Base-by-base conservation (phyloP, 768 basidiomycete species). In the Amanita fuliginea region DNA sequence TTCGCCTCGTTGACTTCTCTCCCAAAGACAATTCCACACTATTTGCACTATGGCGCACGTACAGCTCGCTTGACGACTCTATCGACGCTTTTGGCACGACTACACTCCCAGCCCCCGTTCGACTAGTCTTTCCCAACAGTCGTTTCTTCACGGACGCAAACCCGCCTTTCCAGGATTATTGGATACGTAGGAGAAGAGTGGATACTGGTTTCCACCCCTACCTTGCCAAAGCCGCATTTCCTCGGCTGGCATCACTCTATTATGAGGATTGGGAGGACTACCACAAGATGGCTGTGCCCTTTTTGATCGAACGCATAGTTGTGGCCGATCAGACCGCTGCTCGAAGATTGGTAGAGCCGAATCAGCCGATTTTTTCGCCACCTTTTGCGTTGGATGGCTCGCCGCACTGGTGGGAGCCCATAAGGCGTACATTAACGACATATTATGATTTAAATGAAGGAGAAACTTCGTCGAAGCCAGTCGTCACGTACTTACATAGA, bases 181-280 rank as follows among this genome's bases (percentile, higher is more conserved):
- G 59, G 53, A 64, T 63, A 19, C 64, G 63, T 4, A 70, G 78
- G 30, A 60, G 61, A 26, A 76, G 81, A 13, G 71, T 73, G 1
- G 71, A 78, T 51, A 77, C 73, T 21, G 82, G 82, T 4, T 76
- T 88, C 55, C 86, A 91, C 63, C 83, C 83, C 0, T 77, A 76
- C 56, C 67, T 83, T n/a, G 64, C 73, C 44, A 85, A 87, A 58
- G 75, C 80, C 0, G 80, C 83, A n/a, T 85, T 87, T 58, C 86
- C 88, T 0, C 74, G 71, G 13, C 72, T 85, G 54, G 77, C 72
- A 1, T 64, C 82, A 46, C 75, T 86, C 67, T 90, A 81, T 61
- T 51, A 68, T 14, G 76, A 81, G 51, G 90, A 93, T 57, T 91
- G 88, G 78, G 70, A 75, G 42, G 91, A 94, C 63, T 81, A 83